phyloP scores from a whole-genome alignment of 768 basidiomycete genomes.

The Boletus pseudopeckii region DNA sequence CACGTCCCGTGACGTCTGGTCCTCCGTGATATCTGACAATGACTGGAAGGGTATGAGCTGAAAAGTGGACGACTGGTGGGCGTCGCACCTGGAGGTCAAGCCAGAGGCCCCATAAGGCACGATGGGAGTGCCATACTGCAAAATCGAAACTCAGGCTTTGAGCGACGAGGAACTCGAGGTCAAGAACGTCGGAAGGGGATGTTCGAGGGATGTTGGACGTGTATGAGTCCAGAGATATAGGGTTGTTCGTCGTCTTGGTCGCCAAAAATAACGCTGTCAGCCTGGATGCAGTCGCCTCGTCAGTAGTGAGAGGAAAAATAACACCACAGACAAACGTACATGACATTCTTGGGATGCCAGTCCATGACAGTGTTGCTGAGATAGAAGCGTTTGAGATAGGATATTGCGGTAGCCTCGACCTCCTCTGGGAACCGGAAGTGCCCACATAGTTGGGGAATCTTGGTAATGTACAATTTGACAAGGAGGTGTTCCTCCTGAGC shows the following conservation, averaged over 20 bases:
- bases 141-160: slow-evolving; percentile 95
- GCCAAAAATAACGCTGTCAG: slow-evolving; percentile 93
- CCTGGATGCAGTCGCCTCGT: slow-evolving; percentile 44
- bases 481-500: slow-evolving; percentile 86
- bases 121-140: slow-evolving; percentile 86
- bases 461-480: slow-evolving; percentile 84
- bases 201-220: slow-evolving; percentile 81
- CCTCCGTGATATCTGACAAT: slow-evolving; percentile 48
- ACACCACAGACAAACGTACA: slow-evolving; percentile 51
- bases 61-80: background rate
- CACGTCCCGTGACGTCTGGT: slow-evolving; percentile 45
- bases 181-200: slow-evolving; percentile 77
- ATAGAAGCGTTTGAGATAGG: slow-evolving; percentile 95
- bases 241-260: slow-evolving; percentile 95
- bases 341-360: slow-evolving; percentile 98
- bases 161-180: slow-evolving; percentile 93
- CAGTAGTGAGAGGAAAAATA: background rate
- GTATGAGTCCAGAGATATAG: slow-evolving; percentile 84
- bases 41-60: slow-evolving; percentile 40
- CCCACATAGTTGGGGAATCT: slow-evolving; percentile 80
- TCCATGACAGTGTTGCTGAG: slow-evolving; percentile 98
- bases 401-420: slow-evolving; percentile 89
- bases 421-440: slow-evolving; percentile 88
- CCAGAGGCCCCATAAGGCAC: slow-evolving; percentile 85
- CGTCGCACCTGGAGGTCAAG: slow-evolving; percentile 76